Base-by-base conservation (phyloP, 495 filamentous ascomycete species). In the Aspergillus heteromorphus region DNA sequence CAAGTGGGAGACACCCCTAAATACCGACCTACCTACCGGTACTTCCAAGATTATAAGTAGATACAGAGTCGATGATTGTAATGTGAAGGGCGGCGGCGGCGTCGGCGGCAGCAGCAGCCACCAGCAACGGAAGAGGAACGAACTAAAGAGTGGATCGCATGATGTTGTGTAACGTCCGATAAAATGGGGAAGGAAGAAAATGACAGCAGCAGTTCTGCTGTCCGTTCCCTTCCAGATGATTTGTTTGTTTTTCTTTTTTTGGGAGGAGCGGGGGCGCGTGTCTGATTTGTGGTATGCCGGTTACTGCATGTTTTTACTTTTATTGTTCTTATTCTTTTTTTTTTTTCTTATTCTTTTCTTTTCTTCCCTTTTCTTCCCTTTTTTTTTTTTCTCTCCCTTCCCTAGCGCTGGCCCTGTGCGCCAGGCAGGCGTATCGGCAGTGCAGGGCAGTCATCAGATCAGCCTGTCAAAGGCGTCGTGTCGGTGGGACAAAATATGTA, bases 111-210 rank as follows among this genome's bases (percentile, higher is more conserved):
- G 6, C 30, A 34, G 5, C 45, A 48, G 45, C 21, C 23, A 25
- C 36, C 45, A 43, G 47, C 34, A 49, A 23, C 31, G 40, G 48
- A 23, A 47, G 54, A 38, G 8, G n/a, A 45, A 59, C 40, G n/a
- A 42, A 59, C 40, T 45, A 50, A 18, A 54, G 43, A 45, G 50
- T 54, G 56, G 51, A 25, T 49, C 40, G 56, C 56, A 59, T 54
- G 47, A 52, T 54, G 56, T 43, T 51, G 56, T 59, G 52, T 47
- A 51, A 59, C 56, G 25, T 49, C 21, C 13, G 13, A 6, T 23
- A 36, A 36, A 36, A 36, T 36, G 31, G 31, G 31, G 31, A 11
- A 14, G 13, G 34, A n/a, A 14, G 13, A n/a, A 14, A 38, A 38
- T 14, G 34, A n/a, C 11, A 38, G n/a, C 23, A 27, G 23, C 23